Evolutionary conservation across 208 protist species (phyloP).

Genomic region (Acanthamoeba royreba): DNA sequence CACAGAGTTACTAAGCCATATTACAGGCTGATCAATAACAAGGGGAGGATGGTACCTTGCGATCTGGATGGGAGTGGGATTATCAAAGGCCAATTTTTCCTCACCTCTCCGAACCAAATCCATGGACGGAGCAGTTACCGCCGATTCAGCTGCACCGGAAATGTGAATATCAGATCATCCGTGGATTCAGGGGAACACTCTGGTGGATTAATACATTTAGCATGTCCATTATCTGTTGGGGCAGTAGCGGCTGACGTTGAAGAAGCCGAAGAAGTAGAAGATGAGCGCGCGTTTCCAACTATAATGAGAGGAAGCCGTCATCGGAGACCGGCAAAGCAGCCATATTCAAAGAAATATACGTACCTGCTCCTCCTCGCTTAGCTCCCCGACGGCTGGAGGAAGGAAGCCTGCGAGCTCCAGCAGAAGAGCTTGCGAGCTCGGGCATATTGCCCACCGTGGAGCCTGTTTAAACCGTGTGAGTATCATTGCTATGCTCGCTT

Average conservation of each 20-base stretch:
- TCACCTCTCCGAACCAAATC: neutral
- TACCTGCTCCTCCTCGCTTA: neutral
- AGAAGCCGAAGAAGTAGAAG: too few species aligned
- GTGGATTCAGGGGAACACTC: neutral
- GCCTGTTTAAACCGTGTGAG: too few species aligned
- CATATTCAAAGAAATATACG: neutral
- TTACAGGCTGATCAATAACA: neutral
- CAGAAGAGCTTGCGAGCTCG: neutral
- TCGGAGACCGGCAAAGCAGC: neutral
- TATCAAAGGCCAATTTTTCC: neutral
- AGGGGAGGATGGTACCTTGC: neutral
- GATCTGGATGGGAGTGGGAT: constrained; percentile 13
- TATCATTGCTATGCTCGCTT: neutral
- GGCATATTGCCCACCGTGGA: neutral
- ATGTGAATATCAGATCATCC: neutral
- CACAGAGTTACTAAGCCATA: neutral
- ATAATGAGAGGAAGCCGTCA: too few species aligned
- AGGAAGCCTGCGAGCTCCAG: neutral
- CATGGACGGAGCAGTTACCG: neutral
- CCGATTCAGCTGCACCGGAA: neutral
- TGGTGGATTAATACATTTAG: too few species aligned
- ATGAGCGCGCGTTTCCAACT: too few species aligned
- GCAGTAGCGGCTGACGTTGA: too few species aligned
- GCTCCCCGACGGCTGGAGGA: too few species aligned
- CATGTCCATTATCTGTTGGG: too few species aligned